These are phyloP conservation scores for Flaveria robusta DNA, from an alignment of 129 eudicot species.

Conservation along the genomic window DNA sequence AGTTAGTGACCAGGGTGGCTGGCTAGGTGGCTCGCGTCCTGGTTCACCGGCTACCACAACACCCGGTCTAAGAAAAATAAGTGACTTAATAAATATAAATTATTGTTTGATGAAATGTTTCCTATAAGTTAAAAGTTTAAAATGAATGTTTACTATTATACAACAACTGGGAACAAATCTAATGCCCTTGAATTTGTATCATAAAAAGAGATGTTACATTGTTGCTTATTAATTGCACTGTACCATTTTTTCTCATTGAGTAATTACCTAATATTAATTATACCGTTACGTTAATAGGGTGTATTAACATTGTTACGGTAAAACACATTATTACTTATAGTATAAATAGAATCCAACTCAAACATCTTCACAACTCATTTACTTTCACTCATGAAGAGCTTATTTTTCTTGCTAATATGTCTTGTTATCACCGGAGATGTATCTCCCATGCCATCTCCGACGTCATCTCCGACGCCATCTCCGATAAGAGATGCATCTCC, in stretches of 20 bases:
- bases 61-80: too few relatives aligned
- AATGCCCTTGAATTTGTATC: neutral
- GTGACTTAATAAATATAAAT: too few relatives aligned
- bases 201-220: neutral
- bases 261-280: neutral
- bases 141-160: too few relatives aligned
- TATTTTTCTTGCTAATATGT: conserved; percentile 1
- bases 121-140: too few relatives aligned
- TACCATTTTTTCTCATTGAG: neutral
- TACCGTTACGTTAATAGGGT: neutral
- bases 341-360: too few relatives aligned
- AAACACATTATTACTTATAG: too few relatives aligned
- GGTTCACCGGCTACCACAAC: too few relatives aligned
- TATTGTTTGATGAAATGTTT: too few relatives aligned
- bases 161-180: neutral
- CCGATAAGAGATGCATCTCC: neutral
- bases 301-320: neutral
- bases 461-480: neutral
- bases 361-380: neutral
- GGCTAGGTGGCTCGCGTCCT: too few relatives aligned
- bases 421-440: neutral
- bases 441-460: neutral
- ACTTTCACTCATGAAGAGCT: neutral
- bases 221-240: neutral
- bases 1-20: too few relatives aligned